Base-by-base conservation (phyloP, 2,329 filamentous ascomycete species). In the Beauveria sp. region DNA sequence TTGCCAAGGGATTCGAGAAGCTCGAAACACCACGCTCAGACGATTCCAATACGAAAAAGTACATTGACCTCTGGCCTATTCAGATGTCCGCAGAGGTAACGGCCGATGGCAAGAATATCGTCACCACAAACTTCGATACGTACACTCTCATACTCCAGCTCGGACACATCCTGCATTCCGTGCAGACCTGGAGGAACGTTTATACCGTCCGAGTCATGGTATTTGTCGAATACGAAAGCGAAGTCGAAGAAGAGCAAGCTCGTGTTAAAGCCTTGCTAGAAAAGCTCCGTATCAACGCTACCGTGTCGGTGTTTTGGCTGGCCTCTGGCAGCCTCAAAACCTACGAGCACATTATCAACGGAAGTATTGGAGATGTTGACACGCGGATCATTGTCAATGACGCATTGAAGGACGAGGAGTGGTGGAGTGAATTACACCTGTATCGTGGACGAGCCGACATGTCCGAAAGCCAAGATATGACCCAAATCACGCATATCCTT, bases 101-200 rank as follows among this genome's bases (percentile, higher is more conserved):
- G 0, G 79, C 87, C 1, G 85, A 88, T 64, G 81, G 80, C 1
- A 83, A 85, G 69, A 86, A 80, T 64, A 80, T 94, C 6, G 73
- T 93, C 59, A 96, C 91, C 0, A 94, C 90, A 0, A 96, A 96
- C 66, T 96, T 96, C 71, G 91, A 96, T 71, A 96, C 91, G 0
- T 96, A 87, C 67, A 87, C 91, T 0, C 78, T 96, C n/a, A 94
- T 96, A 62, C 78, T 96, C 3, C 91, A 96, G 67, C 80, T 96
- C 10, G 91, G 92, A 0, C 93, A 90, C 67, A 96, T 96, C 62
- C 74, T 96, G 1, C 84, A 88, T 64, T 94, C 89, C 1, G 90
- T 94, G 0, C 87, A 88, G 3, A 85, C 87, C 0, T 96, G 91
- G 90, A 90, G 88, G 67, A 84, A 83, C 57, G 82, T 80, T 0